Evolutionary conservation across 805 yeast genomes (phyloP), one percentile per base, ranked within the genome.

Genomic region (Candida glaebosa): DNA sequence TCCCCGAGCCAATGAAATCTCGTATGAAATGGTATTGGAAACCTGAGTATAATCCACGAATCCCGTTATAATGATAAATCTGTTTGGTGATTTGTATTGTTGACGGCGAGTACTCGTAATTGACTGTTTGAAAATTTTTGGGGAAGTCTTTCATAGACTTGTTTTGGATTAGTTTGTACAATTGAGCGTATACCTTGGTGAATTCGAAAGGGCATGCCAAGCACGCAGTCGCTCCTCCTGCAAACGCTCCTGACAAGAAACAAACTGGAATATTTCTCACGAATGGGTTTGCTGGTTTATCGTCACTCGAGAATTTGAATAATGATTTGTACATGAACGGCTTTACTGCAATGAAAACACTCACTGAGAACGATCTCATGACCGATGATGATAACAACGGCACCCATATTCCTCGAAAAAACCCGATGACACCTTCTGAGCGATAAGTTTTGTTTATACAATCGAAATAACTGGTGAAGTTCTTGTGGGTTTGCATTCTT

Each of bases 171-270:
- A 79, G 53, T 17, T 69, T 50, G n/a, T 72, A 81, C 30, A 87
- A 76, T 58, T 87, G 96, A 28, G 91, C 84, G 46, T 83, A 86
- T 6, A 87, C 71, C 59, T 87, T 88, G 37, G 91, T 81, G 61
- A 86, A 78, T 59, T 87, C 96, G 57, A 87, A 87, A 1, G 96
- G 96, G 50, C 91, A 84, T 2, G 89, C 85, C 58, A 81, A 78
- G 4, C 73, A 26, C 3, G 87, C 73, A 10, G 84, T 79, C 2
- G 71, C 61, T 5, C 76, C 76, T 4, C 96, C 96, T 0, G 93
- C 79, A 0, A 78, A 46, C 3, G 75, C 63, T 3, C 96, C 96
- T 0, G 90, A 70, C 1, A 67, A 33, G 40, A 79, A 69, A 45
- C 73, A 65, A 4, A 67, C 72, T 2, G 73, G 73, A 17, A 67